Evolutionary conservation across 306 rosid species (phyloP), one percentile per base, ranked within the genome.

Genomic region (Cyamopsis tetragonoloba): DNA sequence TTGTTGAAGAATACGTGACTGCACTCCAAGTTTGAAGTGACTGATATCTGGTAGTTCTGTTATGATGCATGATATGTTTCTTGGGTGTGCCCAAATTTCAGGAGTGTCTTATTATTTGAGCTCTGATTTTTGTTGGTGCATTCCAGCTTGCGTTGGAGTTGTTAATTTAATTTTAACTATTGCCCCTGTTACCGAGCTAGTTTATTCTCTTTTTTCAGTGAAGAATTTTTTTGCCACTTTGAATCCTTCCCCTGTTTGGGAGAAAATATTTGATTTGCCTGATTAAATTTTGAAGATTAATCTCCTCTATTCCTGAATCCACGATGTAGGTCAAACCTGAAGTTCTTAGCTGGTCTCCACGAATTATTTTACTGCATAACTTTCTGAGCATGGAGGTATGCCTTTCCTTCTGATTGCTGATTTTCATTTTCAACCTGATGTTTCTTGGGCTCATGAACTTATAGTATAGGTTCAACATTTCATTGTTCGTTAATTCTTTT

Each of bases 301-400:
- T 50, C 15, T 38, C 4, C 2, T 62, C 11, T 44, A 57, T 12
- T 53, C 49, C 56, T 55, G 62, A 42, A 54, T 65, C 58, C 48
- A 75, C 35, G 43, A 61, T 70, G 64, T 70, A 92, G 98, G 78
- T 93, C 76, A 89, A 86, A 79, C 98, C 98, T 17, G 96, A 93
- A 80, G 80, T 93, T 54, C 74, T 93, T 68, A 93, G 87, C 89
- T 93, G 97, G 98, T 84, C 87, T 27, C 98, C 98, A 49, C 84
- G 98, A 63, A 93, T 89, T 70, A 88, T 84, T 74, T 70, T 93
- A 56, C 82, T 93, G 46, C 97, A 88, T 77, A 93, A 93, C 62
- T 93, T 93, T 74, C 65, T 93, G 75, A 93, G 98, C 81, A 68
- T 20, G 51, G 88, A 89, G 96, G 96, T 92, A 83, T 75, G 39